Evolutionary conservation across 345 rosid species (phyloP).

Genomic region (Schrenkiella parvula): DNA sequence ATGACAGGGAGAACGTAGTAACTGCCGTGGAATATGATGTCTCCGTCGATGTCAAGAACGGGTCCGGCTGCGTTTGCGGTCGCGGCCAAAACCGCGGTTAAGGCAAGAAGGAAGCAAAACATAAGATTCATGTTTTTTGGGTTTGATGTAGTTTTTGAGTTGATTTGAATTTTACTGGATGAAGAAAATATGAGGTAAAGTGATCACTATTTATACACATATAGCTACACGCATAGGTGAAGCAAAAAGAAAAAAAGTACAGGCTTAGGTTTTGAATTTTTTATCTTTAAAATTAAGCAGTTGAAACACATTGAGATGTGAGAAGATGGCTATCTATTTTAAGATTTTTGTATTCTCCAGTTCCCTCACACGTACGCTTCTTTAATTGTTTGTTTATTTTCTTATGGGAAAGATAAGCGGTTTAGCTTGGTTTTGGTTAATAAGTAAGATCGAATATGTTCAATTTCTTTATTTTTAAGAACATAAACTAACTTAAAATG

Average conservation of each 20-base stretch:
- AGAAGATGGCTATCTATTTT: neutral
- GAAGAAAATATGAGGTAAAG: neutral
- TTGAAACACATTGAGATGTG: neutral
- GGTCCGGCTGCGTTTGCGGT: neutral
- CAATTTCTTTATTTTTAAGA: no score
- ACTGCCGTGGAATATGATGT: neutral
- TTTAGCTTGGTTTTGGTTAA: neutral
- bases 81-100: neutral
- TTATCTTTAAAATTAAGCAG: neutral
- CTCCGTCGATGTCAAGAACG: neutral
- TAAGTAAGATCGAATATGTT: neutral
- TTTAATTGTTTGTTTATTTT: neutral
- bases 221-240: neutral
- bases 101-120: conserved; percentile 4
- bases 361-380: neutral
- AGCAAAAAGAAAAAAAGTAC: no score
- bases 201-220: neutral
- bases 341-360: neutral
- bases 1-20: conserved; percentile 10
- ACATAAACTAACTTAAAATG: no score
- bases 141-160: neutral
- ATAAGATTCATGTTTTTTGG: neutral
- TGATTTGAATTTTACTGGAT: neutral
- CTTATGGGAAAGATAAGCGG: neutral
- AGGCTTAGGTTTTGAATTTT: neutral